A percentile compares a stretch with the other conserved stretches of the same genome.
Evolutionary conservation across 2,329 filamentous ascomycete genomes (phyloP).

Genomic region (Claviceps sp.): DNA sequence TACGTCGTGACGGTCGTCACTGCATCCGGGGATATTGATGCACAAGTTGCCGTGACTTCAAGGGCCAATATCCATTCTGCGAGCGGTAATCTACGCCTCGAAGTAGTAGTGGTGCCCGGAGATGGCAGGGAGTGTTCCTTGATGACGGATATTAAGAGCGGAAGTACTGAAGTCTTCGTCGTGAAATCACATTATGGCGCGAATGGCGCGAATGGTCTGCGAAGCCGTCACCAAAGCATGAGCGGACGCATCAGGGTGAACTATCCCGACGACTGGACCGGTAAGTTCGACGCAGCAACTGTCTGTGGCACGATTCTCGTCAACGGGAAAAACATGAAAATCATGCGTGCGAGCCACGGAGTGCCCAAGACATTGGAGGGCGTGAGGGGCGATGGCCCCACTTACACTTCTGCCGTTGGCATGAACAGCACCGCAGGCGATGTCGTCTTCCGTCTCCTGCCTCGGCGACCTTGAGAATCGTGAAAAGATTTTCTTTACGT

Average conservation of each 20-base stretch:
- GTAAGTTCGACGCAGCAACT: constrained; percentile 25
- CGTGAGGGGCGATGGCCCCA: constrained; percentile 25
- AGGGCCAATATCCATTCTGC: constrained; percentile 22
- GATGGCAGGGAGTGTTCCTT: constrained; percentile 17
- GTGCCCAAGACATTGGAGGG: constrained; percentile 21
- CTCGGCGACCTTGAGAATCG: constrained; percentile 10
- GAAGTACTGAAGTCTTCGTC: constrained; percentile 20
- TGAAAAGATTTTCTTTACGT: no score
- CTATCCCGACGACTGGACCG: constrained; percentile 39
- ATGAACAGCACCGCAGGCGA: constrained; percentile 19
- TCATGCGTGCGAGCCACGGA: constrained; percentile 21
- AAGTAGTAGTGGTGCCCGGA: constrained; percentile 17
- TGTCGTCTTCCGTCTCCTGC: constrained; percentile 14
- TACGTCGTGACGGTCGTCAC: not conserved
- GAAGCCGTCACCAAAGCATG: constrained; percentile 29
- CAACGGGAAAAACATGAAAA: constrained; percentile 28
- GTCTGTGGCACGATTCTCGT: constrained; percentile 27
- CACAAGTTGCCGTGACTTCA: constrained; percentile 26
- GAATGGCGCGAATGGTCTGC: constrained; percentile 23
- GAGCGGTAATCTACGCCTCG: constrained; percentile 27
- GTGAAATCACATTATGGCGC: constrained; percentile 13
- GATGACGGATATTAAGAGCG: constrained; percentile 31
- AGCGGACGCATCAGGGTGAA: constrained; percentile 28
- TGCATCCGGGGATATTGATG: constrained; percentile 7
- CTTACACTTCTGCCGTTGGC: constrained; percentile 16